Evolutionary conservation across 148 eudicot species (phyloP).

Genomic region (Persicaria tinctoria): DNA sequence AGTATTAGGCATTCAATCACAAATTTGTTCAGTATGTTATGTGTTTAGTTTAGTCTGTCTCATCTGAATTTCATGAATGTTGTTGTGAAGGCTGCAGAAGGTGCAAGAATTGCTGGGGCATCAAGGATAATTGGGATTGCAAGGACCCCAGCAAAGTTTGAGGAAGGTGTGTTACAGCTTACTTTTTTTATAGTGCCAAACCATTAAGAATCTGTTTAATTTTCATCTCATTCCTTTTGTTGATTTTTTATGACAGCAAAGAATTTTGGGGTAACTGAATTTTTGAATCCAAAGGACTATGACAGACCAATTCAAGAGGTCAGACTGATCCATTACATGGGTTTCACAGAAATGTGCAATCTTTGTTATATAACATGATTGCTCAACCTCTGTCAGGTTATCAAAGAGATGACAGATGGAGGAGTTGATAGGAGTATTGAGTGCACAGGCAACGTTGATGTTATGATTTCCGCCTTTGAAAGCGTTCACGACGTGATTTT

Average conservation of each 20-base stretch:
- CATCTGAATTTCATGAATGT: background rate
- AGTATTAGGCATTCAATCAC: background rate
- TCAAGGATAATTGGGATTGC: conserved; percentile 45
- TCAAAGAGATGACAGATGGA: conserved; percentile 14
- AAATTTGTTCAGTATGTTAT: background rate
- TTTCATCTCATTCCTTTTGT: background rate
- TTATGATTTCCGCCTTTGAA: conserved; percentile 84
- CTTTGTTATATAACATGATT: background rate
- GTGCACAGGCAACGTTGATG: conserved; percentile 29
- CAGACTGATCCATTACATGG: background rate
- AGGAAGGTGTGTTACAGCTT: conserved; percentile 23
- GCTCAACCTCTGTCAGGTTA: background rate
- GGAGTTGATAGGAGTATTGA: conserved; percentile 15
- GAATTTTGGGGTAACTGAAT: conserved; percentile 12
- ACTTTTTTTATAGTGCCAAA: background rate
- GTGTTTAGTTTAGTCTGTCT: background rate
- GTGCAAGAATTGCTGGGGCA: conserved; percentile 90
- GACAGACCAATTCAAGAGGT: conserved; percentile 13
- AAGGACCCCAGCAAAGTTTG: conserved; percentile 26
- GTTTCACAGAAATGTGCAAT: background rate
- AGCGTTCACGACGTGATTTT: conserved; percentile 75
- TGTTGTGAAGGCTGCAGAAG: conserved; percentile 33
- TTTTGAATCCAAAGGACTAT: conserved; percentile 11
- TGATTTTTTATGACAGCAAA: conserved; percentile 6
- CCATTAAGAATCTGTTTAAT: background rate